phyloP scores from a whole-genome alignment of 495 filamentous ascomycete species.

The Xylaria acuta region DNA sequence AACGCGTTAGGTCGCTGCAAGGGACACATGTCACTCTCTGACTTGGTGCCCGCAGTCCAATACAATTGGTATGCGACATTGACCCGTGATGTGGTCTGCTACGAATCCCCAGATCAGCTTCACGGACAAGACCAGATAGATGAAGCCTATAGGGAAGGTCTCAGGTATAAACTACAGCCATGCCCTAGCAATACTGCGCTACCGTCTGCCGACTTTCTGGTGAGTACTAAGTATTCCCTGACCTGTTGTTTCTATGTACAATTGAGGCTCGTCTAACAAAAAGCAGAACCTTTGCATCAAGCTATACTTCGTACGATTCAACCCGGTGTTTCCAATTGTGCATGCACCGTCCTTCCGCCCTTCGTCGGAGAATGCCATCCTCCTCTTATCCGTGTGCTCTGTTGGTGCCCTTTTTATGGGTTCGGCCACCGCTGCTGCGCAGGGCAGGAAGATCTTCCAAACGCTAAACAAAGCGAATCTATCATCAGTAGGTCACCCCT shows the following conservation, averaged over 20 bases:
- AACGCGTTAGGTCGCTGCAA: slow-evolving; percentile 16
- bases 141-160: slow-evolving; percentile 25
- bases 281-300: slow-evolving; percentile 30
- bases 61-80: slow-evolving; percentile 26
- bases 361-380: slow-evolving; percentile 29
- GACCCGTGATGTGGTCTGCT: slow-evolving; percentile 22
- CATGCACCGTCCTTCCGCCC: slow-evolving; percentile 30
- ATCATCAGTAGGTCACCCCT: slow-evolving; percentile 9
- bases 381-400: slow-evolving; percentile 31
- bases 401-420: slow-evolving; percentile 31
- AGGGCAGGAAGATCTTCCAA: slow-evolving; percentile 21
- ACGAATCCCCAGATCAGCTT: slow-evolving; percentile 12
- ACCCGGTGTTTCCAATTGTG: slow-evolving; percentile 29
- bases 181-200: slow-evolving; percentile 21
- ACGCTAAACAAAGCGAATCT: slow-evolving; percentile 24
- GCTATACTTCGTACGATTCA: slow-evolving; percentile 30
- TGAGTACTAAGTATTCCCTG: slow-evolving; percentile 1
- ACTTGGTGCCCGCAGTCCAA: slow-evolving; percentile 22
- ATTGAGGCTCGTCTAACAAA: background rate
- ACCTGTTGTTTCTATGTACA: background rate
- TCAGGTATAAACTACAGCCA: slow-evolving; percentile 22
- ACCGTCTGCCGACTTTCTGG: slow-evolving; percentile 21
- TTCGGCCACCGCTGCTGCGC: slow-evolving; percentile 23
- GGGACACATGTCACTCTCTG: slow-evolving; percentile 21
- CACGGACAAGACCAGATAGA: slow-evolving; percentile 21